Conservation (phyloP, 768 basidiomycete species). For the Termitomyces sp. region DNA sequence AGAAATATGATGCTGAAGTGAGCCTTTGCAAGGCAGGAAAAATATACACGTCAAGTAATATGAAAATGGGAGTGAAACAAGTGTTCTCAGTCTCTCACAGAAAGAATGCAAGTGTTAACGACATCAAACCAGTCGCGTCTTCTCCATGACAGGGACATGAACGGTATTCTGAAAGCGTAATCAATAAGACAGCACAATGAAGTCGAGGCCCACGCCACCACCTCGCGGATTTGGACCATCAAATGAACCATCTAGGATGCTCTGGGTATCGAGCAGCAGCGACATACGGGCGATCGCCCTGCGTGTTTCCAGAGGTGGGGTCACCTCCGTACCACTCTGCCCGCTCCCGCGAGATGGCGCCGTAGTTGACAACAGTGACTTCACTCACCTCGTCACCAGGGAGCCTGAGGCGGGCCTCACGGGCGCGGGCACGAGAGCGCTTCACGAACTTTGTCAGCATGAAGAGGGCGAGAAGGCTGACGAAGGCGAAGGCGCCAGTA, state of each 20-base stretch:
- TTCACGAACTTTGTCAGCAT: conserved; percentile 29
- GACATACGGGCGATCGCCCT: not conserved
- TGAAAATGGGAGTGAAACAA: too few species aligned
- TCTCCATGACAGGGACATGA: conserved; percentile 12
- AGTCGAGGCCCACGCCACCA: conserved; percentile 7
- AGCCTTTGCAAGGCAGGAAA: too few species aligned
- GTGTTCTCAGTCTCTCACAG: not conserved
- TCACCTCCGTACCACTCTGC: not conserved
- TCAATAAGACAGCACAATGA: not conserved
- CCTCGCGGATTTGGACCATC: not conserved
- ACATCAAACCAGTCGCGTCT: conserved; percentile 8
- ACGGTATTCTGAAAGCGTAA: conserved; percentile 3
- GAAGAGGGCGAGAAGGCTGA: conserved; percentile 33
- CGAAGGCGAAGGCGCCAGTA: conserved; percentile 30
- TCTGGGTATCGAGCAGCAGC: conserved; percentile 22
- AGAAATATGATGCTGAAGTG: too few species aligned
- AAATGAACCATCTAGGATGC: conserved; percentile 26
- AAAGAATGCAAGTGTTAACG: not conserved
- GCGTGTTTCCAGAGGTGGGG: not conserved
- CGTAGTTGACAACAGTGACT: conserved; percentile 25
- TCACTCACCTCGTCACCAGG: conserved; percentile 46
- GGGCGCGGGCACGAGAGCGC: conserved; percentile 31
- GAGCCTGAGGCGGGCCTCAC: conserved; percentile 33
- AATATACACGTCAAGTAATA: too few species aligned
- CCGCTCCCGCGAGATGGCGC: conserved; percentile 23